Evolutionary conservation across 176 grass and related monocot species (phyloP), one percentile per base, ranked within the genome.

Genomic region (Themeda triandra): DNA sequence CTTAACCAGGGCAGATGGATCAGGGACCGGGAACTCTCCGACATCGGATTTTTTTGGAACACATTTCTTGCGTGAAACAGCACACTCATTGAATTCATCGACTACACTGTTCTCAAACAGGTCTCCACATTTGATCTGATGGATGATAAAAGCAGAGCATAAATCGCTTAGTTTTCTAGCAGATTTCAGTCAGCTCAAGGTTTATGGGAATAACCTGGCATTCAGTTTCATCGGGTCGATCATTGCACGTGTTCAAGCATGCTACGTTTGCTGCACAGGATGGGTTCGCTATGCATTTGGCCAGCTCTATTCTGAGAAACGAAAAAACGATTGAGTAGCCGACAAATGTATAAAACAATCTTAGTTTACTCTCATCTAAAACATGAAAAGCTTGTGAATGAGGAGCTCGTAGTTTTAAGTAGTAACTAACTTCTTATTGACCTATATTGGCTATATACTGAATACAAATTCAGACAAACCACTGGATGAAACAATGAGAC

Each of bases 61-160:
- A 39, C 96, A 99, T 80, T 94, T 99, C 79, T 99, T 99, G 77
- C 96, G 89, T 4, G 96, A 96, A 40, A 99, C 93, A 13, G 96
- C 96, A 72, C 96, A 99, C 66, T 99, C 93, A n/a, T 99, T 99
- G 86, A 99, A 99, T 54, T 92, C 73, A 58, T 94, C 96, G 10
- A 99, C 96, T 21, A 96, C 96, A 8, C 73, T n/a, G n/a, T n/a
- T n/a, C n/a, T n/a, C n/a, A n/a, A n/a, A n/a, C n/a, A n/a, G n/a
- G n/a, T n/a, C n/a, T 8, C 91, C 96, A 15, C 96, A 99, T 84
- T 99, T 99, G 75, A 99, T 99, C 96, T 99, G 63, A 17, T 19
- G 9, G 75, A 69, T 25, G 56, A 27, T 5, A 41, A 82, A 82
- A 35, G 39, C 33, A 58, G 80, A 12, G 36, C 44, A 83, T 37